phyloP scores from a whole-genome alignment of 2,329 filamentous ascomycete species.

The Fusarium siculi region DNA sequence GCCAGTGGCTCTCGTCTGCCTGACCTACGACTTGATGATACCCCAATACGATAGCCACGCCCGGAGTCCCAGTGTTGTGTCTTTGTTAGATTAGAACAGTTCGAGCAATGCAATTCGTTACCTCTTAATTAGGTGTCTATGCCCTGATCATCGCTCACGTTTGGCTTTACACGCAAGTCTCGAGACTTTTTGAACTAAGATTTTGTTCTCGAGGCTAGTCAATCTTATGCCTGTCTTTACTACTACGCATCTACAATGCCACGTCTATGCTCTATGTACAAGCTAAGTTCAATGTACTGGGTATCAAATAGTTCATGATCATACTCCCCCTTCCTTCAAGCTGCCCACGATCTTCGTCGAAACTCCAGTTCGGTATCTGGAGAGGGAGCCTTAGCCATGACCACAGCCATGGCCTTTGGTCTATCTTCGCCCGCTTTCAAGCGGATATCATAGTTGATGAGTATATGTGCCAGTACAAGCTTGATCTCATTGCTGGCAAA shows the following conservation, averaged over 20 bases:
- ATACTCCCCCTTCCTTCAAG: constrained; percentile 19
- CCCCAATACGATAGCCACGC: constrained; percentile 42
- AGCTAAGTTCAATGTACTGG: constrained; percentile 25
- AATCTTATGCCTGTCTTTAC: not conserved
- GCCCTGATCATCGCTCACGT: not conserved
- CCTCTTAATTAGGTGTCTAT: not conserved
- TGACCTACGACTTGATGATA: constrained; percentile 45
- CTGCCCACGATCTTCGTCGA: constrained; percentile 45
- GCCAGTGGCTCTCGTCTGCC: constrained; percentile 31
- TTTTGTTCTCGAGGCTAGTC: not conserved
- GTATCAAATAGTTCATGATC: constrained; percentile 9
- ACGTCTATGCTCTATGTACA: constrained; percentile 25
- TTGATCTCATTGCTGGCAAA: constrained; percentile 60
- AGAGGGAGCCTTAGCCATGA: constrained; percentile 55
- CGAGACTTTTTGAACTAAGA: not conserved
- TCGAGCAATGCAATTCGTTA: constrained; percentile 40
- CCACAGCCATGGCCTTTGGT: constrained; percentile 52
- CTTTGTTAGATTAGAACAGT: constrained; percentile 37
- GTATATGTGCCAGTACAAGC: constrained; percentile 54
- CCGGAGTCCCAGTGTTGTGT: constrained; percentile 39
- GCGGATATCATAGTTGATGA: constrained; percentile 57
- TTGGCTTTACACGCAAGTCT: not conserved
- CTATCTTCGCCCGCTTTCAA: constrained; percentile 52
- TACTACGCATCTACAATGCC: not conserved
- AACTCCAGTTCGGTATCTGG: constrained; percentile 56